These are phyloP conservation scores for Plantago coronopus DNA, from an alignment of 305 asterid species.

Conservation along the genomic window DNA sequence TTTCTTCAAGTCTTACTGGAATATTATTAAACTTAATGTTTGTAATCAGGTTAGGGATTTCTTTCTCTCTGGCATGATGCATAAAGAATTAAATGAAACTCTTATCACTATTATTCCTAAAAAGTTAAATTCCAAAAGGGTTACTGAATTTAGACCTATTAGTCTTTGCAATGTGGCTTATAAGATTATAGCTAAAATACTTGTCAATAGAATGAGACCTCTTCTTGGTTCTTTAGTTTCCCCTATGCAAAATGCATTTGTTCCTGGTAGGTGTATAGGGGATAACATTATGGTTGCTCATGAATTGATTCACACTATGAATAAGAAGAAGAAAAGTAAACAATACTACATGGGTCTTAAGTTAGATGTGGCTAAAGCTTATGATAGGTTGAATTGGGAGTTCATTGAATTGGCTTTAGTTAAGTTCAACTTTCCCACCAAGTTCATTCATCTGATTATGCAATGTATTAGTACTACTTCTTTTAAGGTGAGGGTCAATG, in stretches of 20 bases:
- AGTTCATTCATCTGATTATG: neutral
- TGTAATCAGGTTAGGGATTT: neutral
- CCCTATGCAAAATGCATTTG: neutral
- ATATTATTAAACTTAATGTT: neutral
- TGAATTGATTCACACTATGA: neutral
- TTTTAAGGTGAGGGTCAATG: neutral
- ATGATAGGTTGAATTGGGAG: neutral
- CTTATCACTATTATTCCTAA: neutral
- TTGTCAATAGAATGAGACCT: neutral
- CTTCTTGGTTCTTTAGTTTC: neutral
- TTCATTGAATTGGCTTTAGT: neutral
- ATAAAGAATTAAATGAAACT: neutral
- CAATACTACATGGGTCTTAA: neutral
- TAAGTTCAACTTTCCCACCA: neutral
- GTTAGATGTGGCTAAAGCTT: neutral
- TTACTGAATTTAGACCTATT: neutral
- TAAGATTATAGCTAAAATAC: neutral
- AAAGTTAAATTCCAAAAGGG: neutral
- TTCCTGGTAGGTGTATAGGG: neutral
- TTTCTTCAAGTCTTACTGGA: too few species aligned
- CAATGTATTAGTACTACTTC: neutral
- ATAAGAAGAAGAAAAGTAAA: too few species aligned
- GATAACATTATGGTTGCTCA: neutral
- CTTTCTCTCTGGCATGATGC: neutral
- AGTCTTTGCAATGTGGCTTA: neutral